phyloP scores from a whole-genome alignment of 225 moss, liverwort and hornwort genomes.

The Neckera pumila region DNA sequence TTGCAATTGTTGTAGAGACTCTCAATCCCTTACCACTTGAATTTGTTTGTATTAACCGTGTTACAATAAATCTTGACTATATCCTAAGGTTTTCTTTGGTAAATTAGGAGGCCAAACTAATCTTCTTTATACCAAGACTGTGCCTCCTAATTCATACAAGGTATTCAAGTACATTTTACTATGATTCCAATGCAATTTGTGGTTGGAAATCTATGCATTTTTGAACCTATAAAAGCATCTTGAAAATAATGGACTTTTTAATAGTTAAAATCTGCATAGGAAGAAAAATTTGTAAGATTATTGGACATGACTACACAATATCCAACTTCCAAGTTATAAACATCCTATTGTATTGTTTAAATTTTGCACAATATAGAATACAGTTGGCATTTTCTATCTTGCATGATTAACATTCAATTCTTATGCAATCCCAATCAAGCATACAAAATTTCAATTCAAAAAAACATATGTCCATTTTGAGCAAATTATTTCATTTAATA shows the following conservation, averaged over 20 bases:
- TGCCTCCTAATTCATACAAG: accelerated
- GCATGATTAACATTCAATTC: background rate
- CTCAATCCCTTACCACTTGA: background rate
- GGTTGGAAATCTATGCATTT: background rate
- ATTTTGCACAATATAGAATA: background rate
- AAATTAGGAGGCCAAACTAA: background rate
- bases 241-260: background rate
- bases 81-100: background rate
- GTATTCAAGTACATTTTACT: background rate
- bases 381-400: background rate
- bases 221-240: background rate
- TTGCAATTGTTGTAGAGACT: background rate
- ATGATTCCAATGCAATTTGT: background rate
- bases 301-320: accelerated
- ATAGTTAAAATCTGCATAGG: accelerated
- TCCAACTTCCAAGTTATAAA: background rate
- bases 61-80: background rate
- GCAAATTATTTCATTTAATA: background rate
- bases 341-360: background rate
- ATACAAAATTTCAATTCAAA: background rate
- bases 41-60: background rate
- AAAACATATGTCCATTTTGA: background rate
- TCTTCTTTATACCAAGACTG: background rate
- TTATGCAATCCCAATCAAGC: background rate
- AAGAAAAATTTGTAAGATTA: background rate